Percentiles rank a stretch among this genome's conserved stretches.
These are phyloP conservation scores for Aspergillus neoniger DNA, from an alignment of 2,329 filamentous ascomycete genomes.

Conservation along the genomic window DNA sequence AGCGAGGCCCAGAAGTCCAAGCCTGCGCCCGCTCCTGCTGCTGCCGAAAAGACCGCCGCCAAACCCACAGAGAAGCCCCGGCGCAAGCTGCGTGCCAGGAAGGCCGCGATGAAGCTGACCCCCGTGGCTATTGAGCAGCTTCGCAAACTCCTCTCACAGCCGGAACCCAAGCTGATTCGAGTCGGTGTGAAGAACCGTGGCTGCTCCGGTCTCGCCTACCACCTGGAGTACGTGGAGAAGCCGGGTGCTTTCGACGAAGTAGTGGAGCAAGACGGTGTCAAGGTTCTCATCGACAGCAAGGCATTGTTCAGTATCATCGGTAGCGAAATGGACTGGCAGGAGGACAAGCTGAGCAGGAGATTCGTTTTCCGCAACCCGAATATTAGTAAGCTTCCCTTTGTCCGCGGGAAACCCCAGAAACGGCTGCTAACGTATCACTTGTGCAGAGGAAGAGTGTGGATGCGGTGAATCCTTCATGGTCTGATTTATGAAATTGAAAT, in stretches of 20 bases:
- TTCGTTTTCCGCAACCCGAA: conserved; percentile 98
- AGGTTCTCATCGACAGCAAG: conserved; percentile 95
- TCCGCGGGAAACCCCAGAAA: background rate
- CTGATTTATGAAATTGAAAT: conserved; percentile 27
- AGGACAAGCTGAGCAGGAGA: conserved; percentile 87
- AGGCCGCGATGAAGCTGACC: conserved; percentile 88
- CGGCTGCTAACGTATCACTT: conserved; percentile 24
- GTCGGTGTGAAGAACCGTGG: conserved; percentile 93
- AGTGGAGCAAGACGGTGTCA: conserved; percentile 94
- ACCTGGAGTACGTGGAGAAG: conserved; percentile 94
- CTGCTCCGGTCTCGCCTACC: conserved; percentile 89
- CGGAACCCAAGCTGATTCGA: conserved; percentile 88
- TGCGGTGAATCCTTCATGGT: conserved; percentile 97
- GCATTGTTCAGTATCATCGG: conserved; percentile 97
- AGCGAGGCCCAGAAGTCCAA: conserved; percentile 68
- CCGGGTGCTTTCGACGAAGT: conserved; percentile 84
- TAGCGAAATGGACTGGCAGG: conserved; percentile 98
- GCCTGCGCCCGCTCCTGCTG: conserved; percentile 39
- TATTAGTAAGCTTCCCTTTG: conserved; percentile 72
- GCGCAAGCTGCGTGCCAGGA: conserved; percentile 74
- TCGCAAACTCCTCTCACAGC: conserved; percentile 73
- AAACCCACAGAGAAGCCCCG: conserved; percentile 57
- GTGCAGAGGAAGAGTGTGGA: conserved; percentile 88
- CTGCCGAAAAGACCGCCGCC: conserved; percentile 32
- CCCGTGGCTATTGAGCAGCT: conserved; percentile 78